A percentile compares a stretch with the other conserved stretches of the same genome.
phyloP scores from a whole-genome alignment of 306 rosid species.

The Cicer pinnatifidum region DNA sequence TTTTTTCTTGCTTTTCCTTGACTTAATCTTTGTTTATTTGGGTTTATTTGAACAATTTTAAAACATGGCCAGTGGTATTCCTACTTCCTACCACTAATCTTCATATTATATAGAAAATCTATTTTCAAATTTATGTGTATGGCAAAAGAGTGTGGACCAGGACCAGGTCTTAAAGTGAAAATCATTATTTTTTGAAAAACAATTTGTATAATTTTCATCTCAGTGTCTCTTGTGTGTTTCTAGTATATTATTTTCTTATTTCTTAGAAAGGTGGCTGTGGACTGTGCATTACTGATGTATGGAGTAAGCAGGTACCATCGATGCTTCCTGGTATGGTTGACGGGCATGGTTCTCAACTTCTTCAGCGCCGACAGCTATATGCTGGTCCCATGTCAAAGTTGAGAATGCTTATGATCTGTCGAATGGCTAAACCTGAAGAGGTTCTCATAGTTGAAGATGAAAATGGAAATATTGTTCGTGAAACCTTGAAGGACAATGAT shows the following conservation, averaged over 20 bases:
- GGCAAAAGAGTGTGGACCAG: not conserved
- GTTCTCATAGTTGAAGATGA: slow-evolving; percentile 99
- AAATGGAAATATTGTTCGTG: slow-evolving; percentile 97
- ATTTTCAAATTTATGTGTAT: slow-evolving; percentile 1
- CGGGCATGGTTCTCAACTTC: slow-evolving; percentile 75
- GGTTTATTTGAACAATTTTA: not conserved
- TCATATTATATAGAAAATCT: slow-evolving; percentile 12
- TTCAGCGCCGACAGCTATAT: slow-evolving; percentile 90
- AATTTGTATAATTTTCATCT: not conserved
- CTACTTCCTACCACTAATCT: not conserved
- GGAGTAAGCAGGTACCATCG: slow-evolving; percentile 59
- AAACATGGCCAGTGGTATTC: not conserved
- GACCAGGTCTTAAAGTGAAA: not conserved
- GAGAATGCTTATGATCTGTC: slow-evolving; percentile 95
- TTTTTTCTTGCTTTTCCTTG: not conserved
- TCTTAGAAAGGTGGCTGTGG: not conserved
- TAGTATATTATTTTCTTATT: not conserved
- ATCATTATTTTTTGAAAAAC: not conserved
- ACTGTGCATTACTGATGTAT: not conserved
- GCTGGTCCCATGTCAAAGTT: slow-evolving; percentile 88
- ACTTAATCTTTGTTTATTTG: not conserved
- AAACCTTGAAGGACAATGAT: slow-evolving; percentile 98
- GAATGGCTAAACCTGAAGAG: slow-evolving; percentile 99
- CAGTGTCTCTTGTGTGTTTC: not conserved
- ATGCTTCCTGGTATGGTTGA: slow-evolving; percentile 83